Evolutionary conservation across 352 stramenopile genomes (phyloP), one percentile per base, ranked within the genome.

Genomic region (Halophytophthora batemanensis): DNA sequence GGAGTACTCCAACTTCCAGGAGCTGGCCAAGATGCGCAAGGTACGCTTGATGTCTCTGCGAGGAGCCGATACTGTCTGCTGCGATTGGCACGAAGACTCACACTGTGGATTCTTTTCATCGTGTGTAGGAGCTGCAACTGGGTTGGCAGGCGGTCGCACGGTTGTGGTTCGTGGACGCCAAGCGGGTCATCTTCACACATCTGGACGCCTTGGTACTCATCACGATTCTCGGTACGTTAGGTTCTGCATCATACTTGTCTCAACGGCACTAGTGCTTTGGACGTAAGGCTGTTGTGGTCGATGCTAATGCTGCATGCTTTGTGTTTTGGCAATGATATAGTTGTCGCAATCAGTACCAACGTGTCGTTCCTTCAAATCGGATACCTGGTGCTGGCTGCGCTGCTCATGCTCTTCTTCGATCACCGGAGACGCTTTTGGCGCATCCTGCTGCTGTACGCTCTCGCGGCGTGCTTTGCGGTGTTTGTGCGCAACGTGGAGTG

Each of bases 341-440:
- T 77, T 31, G 84, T 95, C 25, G 81, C 80, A 1, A 55, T 95
- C 21, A 95, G 84, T 49, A 92, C 84, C 5, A 61, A 73, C 5
- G 82, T 91, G 3, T 93, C 80, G 2, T 82, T 95, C 38, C 71
- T 95, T 37, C 84, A 95, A 59, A 86, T 88, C 25, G 84, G 84
- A 13, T 95, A 91, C 22, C 55, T 95, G 17, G 66, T 89, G n/a
- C 56, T 95, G 8, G 82, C 84, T 21, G 82, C 86, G 31, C 37
- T 90, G 13, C 58, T 90, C 2, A 91, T 92, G 58, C 50, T 95
- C 10, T 93, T 92, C 68, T 89, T 91, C 41, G 74, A 91, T 36
- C 74, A 90, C 42, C 73, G 82, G 7, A 66, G 82, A 6, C 73
- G 74, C 0, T 82, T 95, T 11, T 95, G 84, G 84, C 69, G 84